Conservation (phyloP, 2,329 filamentous ascomycete genomes). For the Lachnellula arida region DNA sequence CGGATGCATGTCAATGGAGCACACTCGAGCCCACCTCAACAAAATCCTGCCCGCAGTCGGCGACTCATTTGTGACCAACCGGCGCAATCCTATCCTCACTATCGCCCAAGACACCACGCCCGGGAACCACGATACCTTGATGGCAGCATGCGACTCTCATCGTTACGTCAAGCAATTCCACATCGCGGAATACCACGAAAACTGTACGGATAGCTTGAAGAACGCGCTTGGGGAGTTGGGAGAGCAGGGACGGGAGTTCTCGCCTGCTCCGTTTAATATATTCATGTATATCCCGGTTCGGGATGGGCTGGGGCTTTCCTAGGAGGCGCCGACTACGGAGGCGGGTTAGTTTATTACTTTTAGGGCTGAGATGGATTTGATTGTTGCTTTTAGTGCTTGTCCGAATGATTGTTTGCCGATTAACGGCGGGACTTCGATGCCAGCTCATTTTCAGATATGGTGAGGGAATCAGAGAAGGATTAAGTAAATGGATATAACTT, state of each 20-base stretch:
- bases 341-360: constrained; percentile 4
- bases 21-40: constrained; percentile 20
- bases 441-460: too few species aligned
- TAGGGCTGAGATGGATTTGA: constrained; percentile 8
- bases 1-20: constrained; percentile 20
- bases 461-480: too few species aligned
- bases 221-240: constrained; percentile 2
- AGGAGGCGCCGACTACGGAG: constrained; percentile 5
- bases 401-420: not conserved
- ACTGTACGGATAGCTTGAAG: constrained; percentile 7
- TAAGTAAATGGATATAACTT: too few species aligned
- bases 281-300: constrained; percentile 12
- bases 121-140: constrained; percentile 22
- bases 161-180: constrained; percentile 16
- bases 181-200: not conserved
- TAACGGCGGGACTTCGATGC: too few species aligned
- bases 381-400: constrained; percentile 10
- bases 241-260: constrained; percentile 4
- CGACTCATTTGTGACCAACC: constrained; percentile 19
- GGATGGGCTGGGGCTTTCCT: not conserved
- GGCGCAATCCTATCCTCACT: constrained; percentile 17
- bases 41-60: constrained; percentile 18
- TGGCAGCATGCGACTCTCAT: constrained; percentile 21
- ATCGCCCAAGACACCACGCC: constrained; percentile 19
- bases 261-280: constrained; percentile 8